Base-by-base conservation (phyloP, 768 basidiomycete genomes). In the Psilocybe cyanescens region DNA sequence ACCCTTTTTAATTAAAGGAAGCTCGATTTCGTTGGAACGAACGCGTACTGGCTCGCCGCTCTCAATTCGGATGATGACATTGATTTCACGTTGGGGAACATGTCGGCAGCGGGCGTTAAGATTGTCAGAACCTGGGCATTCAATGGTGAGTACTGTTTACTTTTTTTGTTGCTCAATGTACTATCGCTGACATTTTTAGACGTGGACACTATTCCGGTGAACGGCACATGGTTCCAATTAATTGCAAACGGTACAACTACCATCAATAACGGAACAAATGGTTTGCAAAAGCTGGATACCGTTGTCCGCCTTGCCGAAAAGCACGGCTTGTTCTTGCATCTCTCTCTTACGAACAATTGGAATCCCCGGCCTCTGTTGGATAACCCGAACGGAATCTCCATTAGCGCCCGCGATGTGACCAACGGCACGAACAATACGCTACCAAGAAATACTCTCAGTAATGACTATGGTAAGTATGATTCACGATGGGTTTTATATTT, bases 81-180 rank as follows among this genome's bases (percentile, higher is more conserved):
- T 48, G 77, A 82, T 69, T 67, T 76, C 51, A 86, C 87, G 3
- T 70, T 91, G 37, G 79, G 77, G 2, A 85, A 83, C 62, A 88
- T 91, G 57, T 81, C 83, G 11, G 78, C 80, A 2, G 70, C 76
- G 11, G 86, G 85, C 7, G 79, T 87, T 64, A 84, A 76, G 41
- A 87, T 87, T 19, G 82, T 90, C 30, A 79, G 89, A 45, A 77
- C 84, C 3, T 91, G 90, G 90, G 90, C 82, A 16, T 91, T 90
- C 72, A 90, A 90, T 72, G 89, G 88, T 83, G 44, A 39, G 69
- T 55, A 12, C 11, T 55, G 14, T 28, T 29, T 58, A 57, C 30
- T 59, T 19, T 33, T 51, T 37, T 24, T 35, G 33, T 35, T 11
- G 11, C 11, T 35, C 6, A 35, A 35, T 44, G 11, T 54, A 16